A percentile compares a stretch with the other conserved stretches of the same genome.
These are phyloP conservation scores for Massarina eburnea DNA, from an alignment of 2,329 filamentous ascomycete species.

Conservation along the genomic window DNA sequence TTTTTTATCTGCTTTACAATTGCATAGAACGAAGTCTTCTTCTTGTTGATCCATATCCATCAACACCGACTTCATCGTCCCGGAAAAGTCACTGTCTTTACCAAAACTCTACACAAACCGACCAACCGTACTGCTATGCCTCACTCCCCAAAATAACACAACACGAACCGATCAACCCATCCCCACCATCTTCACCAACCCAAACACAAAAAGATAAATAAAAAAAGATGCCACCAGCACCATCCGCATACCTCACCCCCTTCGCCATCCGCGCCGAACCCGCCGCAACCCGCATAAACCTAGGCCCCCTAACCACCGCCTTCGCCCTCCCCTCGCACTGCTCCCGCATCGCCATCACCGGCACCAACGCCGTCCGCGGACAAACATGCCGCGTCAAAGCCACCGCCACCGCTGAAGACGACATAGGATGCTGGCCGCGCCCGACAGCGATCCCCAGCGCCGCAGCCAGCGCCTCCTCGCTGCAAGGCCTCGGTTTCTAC, in stretches of 20 bases:
- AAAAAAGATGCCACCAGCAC: neutral
- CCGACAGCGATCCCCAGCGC: slow-evolving; percentile 9
- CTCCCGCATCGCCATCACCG: slow-evolving; percentile 10
- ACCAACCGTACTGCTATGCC: neutral
- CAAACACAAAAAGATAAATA: neutral
- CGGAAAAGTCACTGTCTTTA: neutral
- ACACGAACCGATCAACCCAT: neutral
- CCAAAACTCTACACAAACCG: neutral
- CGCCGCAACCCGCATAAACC: slow-evolving; percentile 7
- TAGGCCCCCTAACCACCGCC: slow-evolving; percentile 20
- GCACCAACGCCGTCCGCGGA: slow-evolving; percentile 12
- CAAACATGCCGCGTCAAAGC: slow-evolving; percentile 13
- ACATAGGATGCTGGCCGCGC: slow-evolving; percentile 19
- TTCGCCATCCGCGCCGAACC: neutral
- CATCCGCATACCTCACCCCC: neutral
- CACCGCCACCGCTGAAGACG: slow-evolving; percentile 12
- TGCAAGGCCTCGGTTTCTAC: slow-evolving; percentile 21
- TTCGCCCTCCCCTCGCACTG: slow-evolving; percentile 20
- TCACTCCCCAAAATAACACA: neutral
- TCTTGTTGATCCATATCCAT: neutral
- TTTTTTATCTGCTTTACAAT: too few relatives aligned
- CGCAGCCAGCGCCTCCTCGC: neutral
- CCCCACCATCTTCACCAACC: neutral
- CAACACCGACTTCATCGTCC: neutral
- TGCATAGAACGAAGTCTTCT: neutral